A percentile compares a stretch with the other conserved stretches of the same genome.
These are phyloP conservation scores for Tetracladium maxilliforme DNA, from an alignment of 2,329 filamentous ascomycete species.

Conservation along the genomic window DNA sequence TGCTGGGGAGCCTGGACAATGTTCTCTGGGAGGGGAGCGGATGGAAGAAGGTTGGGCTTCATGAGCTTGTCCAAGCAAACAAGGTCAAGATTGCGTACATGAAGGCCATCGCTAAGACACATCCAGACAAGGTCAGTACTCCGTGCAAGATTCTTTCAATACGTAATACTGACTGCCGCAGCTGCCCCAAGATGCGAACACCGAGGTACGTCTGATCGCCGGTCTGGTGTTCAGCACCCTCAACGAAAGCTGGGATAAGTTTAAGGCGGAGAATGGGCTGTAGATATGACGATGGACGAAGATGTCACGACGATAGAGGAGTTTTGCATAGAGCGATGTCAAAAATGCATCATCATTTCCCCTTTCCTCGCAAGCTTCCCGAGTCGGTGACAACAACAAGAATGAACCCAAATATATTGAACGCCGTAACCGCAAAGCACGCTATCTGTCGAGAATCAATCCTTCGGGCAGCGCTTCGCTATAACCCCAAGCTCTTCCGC, in stretches of 20 bases:
- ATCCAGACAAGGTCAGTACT: constrained; percentile 83
- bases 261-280: constrained; percentile 53
- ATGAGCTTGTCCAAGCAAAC: constrained; percentile 80
- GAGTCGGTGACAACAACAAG: too few species aligned
- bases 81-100: constrained; percentile 98
- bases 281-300: constrained; percentile 20
- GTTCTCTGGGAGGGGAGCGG: constrained; percentile 86
- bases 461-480: too few species aligned
- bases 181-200: constrained; percentile 49
- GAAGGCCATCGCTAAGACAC: constrained; percentile 97
- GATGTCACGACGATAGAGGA: too few species aligned
- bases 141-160: constrained; percentile 1
- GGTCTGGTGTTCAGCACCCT: constrained; percentile 51
- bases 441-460: too few species aligned
- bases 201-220: constrained; percentile 51
- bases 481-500: constrained; percentile 62
- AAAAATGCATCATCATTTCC: too few species aligned
- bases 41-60: constrained; percentile 94
- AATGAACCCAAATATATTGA: too few species aligned
- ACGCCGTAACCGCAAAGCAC: too few species aligned
- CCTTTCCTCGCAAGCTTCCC: too few species aligned
- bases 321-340: too few species aligned
- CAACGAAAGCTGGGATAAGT: constrained; percentile 62
- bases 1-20: constrained; percentile 73
- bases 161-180: constrained; percentile 13